These are phyloP conservation scores for Starmera caribaea DNA, from an alignment of 805 yeast genomes.

Conservation along the genomic window DNA sequence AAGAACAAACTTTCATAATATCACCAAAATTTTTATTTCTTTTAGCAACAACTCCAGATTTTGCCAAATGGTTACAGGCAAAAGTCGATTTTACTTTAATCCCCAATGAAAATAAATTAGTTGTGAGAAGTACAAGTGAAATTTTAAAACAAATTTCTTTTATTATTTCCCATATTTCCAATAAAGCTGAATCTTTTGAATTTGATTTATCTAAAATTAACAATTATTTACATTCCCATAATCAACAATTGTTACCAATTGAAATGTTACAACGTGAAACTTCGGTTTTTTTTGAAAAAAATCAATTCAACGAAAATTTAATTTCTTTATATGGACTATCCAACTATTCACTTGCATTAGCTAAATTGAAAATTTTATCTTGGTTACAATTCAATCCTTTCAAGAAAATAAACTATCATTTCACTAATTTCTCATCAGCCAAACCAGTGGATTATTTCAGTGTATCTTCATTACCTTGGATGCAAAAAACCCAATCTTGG, in stretches of 20 bases:
- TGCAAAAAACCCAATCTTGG: constrained; percentile 13
- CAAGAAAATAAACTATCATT: constrained; percentile 6
- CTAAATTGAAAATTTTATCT: too few species aligned
- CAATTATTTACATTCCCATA: too few species aligned
- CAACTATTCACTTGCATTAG: too few species aligned
- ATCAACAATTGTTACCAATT: too few species aligned
- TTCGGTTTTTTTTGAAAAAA: too few species aligned
- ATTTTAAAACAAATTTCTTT: background rate
- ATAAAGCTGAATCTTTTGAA: too few species aligned
- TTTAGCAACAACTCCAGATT: background rate
- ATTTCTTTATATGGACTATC: too few species aligned
- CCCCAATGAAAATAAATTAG: constrained; percentile 11
- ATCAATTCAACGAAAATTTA: too few species aligned
- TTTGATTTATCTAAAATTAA: too few species aligned
- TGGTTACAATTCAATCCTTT: constrained; percentile 10
- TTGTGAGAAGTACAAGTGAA: constrained; percentile 14
- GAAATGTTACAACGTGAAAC: too few species aligned
- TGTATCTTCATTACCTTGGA: constrained; percentile 15
- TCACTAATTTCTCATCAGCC: constrained; percentile 3
- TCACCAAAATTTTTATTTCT: too few species aligned
- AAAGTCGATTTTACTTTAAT: constrained; percentile 15
- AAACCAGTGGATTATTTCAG: constrained; percentile 6
- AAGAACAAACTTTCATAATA: constrained; percentile 7
- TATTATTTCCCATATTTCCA: too few species aligned
- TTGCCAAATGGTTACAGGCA: constrained; percentile 17